phyloP scores from a whole-genome alignment of 2,329 filamentous ascomycete genomes.

The Diaporthe helianthi region DNA sequence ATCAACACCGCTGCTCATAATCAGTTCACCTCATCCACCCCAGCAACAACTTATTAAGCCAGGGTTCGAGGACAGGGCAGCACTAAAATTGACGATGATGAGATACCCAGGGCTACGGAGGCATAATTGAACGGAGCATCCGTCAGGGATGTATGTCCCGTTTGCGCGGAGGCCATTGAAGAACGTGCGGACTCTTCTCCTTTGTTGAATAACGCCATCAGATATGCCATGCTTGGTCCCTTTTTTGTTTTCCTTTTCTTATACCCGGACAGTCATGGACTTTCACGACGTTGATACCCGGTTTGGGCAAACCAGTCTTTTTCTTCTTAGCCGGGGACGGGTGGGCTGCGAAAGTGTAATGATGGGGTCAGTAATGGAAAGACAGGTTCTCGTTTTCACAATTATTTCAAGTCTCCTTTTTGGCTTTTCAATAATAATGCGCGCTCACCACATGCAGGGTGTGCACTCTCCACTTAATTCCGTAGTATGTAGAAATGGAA shows the following conservation, averaged over 20 bases:
- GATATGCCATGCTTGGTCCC: neutral
- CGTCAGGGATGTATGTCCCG: too few relatives aligned
- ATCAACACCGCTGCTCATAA: neutral
- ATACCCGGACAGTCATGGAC: slow-evolving; percentile 27
- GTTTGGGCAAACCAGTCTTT: slow-evolving; percentile 25
- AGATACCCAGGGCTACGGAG: neutral
- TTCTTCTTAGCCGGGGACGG: neutral
- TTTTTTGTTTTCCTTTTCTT: slow-evolving; percentile 16
- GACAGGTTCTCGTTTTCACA: neutral
- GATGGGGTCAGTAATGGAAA: neutral
- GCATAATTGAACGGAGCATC: neutral
- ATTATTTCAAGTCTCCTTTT: neutral
- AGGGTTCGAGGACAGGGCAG: neutral
- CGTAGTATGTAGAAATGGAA: neutral
- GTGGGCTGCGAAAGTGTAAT: neutral
- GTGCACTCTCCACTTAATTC: neutral
- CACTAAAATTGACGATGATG: neutral
- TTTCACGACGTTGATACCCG: slow-evolving; percentile 31
- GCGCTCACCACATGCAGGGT: too few relatives aligned
- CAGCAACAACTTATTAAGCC: slow-evolving; percentile 6
- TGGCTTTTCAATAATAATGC: neutral
- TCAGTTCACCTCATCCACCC: slow-evolving; percentile 4
- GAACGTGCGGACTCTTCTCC: neutral
- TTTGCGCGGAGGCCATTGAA: neutral
- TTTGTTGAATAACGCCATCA: slow-evolving; percentile 11